Base-by-base conservation (phyloP, 2,329 filamentous ascomycete species). In the Pseudocercospora musae region DNA sequence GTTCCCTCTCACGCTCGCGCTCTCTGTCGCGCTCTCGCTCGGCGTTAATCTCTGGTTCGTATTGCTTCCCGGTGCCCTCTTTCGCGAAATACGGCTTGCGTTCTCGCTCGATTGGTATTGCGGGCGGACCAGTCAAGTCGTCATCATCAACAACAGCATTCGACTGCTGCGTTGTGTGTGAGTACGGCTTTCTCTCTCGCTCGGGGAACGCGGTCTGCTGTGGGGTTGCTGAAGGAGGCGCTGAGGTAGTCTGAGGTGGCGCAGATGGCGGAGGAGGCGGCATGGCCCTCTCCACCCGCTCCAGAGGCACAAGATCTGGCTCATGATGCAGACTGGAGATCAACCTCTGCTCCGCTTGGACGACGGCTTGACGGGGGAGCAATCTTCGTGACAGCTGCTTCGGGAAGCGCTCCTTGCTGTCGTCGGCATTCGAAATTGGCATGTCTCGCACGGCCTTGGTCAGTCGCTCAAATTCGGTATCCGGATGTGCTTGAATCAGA, bases 301-400 rank as follows among this genome's bases (percentile, higher is more conserved):
- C 77, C n/a, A 82, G 71, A 23, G 80, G 77, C 20, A 82, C 75
- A 55, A 79, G 74, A 66, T 80, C 66, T 82, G 72, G 67, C 57
- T 74, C 73, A 40, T 74, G 72, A 52, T 68, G 68, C 52, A 74
- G 60, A 49, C 71, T 73, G 48, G 84, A 81, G 18, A 87, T 84
- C 8, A 93, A 78, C 20, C 85, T 78, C 64, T 87, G 84, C 59
- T 86, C 83, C 0, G 85, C 79, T 31, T 83, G 78, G 0, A 82
- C 70, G 67, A 91, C 85, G 0, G 84, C 80, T 7, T 76, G 74
- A 0, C 79, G 78, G 0, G 92, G 92, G 42, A 96, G 85, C 3
- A 95, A 80, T 57, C 89, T 83, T 44, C 91, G 82, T 0, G 90
- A 88, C 2, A 96, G 82, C 68, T 92, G 88, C 66, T 91, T 92